Evolutionary conservation across 1,139 yeast species (phyloP), one percentile per base, ranked within the genome.

Genomic region (Lodderomyces theae): DNA sequence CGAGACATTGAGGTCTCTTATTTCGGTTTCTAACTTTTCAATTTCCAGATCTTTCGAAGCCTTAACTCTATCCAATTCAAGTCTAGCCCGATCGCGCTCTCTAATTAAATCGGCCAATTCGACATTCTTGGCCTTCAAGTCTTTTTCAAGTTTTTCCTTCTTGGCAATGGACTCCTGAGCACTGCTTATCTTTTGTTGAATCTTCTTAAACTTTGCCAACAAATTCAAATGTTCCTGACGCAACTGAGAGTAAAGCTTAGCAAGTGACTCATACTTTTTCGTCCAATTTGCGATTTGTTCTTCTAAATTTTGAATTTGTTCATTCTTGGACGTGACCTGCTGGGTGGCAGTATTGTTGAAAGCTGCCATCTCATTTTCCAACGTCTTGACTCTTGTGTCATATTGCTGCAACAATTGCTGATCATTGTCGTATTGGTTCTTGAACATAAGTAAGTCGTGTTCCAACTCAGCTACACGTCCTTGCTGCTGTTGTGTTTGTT

Each of bases 101-200:
- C 95, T 77, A 45, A 88, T 88, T 54, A 89, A 73, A 54, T 88
- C 96, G 1, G 96, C 96, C 50, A 89, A 72, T 60, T 89, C 96
- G 40, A 88, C 73, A 57, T 87, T 89, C 64, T 89, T 89, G 12
- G 92, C 77, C 59, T 86, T 87, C 60, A 88, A 67, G 47, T 88
- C 96, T 47, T 86, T 80, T 61, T 89, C 96, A 32, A 86, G 67
- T 56, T 80, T 80, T 56, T 89, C 96, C 51, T 90, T 82, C 62
- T 82, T 85, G 51, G 85, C 85, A 47, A 89, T 80, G 0, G 96
- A 86, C 61, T 89, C 97, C 58, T 88, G 96, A 7, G 97, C 96
- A 46, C 95, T 85, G 22, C 90, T 85, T 7, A 94, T 95, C 61
- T 86, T 87, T 52, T 89, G 88, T 62, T 89, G 96, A 42, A 85